A percentile compares a stretch with the other conserved stretches of the same genome.
Evolutionary conservation across 352 stramenopile genomes (phyloP).

Genomic region (Globisporangium nodosum): DNA sequence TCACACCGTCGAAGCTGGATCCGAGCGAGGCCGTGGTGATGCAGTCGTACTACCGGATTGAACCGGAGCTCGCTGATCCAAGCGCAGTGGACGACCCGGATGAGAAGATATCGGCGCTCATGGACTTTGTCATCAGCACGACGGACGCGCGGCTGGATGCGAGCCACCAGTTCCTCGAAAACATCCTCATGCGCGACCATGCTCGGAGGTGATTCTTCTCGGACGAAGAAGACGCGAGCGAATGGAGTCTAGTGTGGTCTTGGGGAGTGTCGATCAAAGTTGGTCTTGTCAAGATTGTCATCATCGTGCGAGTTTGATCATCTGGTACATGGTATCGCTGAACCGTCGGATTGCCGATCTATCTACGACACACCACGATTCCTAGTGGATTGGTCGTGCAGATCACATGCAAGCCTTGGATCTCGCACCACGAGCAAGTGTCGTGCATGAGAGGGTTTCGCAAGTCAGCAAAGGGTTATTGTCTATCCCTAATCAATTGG

Average conservation of each 20-base stretch:
- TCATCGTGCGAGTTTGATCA: no score
- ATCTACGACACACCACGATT: no score
- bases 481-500: no score
- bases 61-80: slow-evolving; percentile 4
- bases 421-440: no score
- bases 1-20: slow-evolving; percentile 6
- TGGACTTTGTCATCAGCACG: slow-evolving; percentile 15
- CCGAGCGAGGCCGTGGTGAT: slow-evolving; percentile 12
- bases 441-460: no score
- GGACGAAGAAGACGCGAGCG: neutral
- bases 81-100: slow-evolving; percentile 1
- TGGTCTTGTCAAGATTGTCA: no score
- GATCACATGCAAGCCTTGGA: no score
- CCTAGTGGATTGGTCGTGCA: no score
- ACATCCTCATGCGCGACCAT: slow-evolving; percentile 11
- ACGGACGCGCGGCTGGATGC: slow-evolving; percentile 8
- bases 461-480: no score
- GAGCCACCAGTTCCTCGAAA: slow-evolving; percentile 16
- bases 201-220: neutral
- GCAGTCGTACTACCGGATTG: slow-evolving; percentile 14
- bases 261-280: no score
- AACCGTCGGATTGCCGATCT: no score
- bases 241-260: neutral
- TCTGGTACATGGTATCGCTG: no score
- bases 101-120: slow-evolving; percentile 12